Evolutionary conservation across 2,329 filamentous ascomycete species (phyloP).

Genomic region (Didymosphaeria variabile): DNA sequence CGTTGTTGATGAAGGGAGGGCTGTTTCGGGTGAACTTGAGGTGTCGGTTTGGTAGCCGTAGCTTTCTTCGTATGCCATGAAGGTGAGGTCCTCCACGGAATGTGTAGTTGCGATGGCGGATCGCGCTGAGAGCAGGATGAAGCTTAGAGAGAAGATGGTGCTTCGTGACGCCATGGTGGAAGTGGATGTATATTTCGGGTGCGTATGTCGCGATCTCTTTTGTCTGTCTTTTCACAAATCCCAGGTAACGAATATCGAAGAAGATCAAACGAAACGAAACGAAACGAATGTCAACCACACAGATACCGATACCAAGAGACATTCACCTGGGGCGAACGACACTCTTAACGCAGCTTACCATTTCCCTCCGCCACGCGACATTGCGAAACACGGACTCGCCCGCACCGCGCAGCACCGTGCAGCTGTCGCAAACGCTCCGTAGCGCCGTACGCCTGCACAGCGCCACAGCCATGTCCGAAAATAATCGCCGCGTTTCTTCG

Average conservation of each 20-base stretch:
- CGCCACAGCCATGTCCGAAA: slow-evolving; percentile 9
- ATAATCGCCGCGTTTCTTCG: slow-evolving; percentile 4
- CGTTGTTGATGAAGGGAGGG: not conserved
- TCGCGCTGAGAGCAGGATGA: not conserved
- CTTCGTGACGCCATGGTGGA: slow-evolving; percentile 4
- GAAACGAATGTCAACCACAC: not conserved
- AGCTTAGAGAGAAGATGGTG: not conserved
- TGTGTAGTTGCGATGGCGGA: not conserved
- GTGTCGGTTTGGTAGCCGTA: slow-evolving; percentile 4
- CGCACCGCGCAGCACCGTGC: not conserved
- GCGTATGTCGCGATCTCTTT: not conserved
- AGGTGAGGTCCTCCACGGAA: not conserved
- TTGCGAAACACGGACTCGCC: slow-evolving; percentile 1
- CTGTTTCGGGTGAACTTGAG: not conserved
- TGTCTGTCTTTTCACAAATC: not conserved
- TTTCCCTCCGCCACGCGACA: not conserved
- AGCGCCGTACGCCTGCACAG: slow-evolving; percentile 9
- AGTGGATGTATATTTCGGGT: too few relatives aligned
- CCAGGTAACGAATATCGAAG: not conserved
- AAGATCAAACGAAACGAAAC: slow-evolving; percentile 5
- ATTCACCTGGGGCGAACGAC: not conserved
- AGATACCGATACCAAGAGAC: not conserved
- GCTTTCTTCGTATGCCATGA: not conserved
- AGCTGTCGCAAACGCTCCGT: slow-evolving; percentile 9
- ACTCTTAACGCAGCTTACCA: not conserved